These are phyloP conservation scores for Vigna mungo DNA, from an alignment of 306 rosid genomes.

Conservation along the genomic window DNA sequence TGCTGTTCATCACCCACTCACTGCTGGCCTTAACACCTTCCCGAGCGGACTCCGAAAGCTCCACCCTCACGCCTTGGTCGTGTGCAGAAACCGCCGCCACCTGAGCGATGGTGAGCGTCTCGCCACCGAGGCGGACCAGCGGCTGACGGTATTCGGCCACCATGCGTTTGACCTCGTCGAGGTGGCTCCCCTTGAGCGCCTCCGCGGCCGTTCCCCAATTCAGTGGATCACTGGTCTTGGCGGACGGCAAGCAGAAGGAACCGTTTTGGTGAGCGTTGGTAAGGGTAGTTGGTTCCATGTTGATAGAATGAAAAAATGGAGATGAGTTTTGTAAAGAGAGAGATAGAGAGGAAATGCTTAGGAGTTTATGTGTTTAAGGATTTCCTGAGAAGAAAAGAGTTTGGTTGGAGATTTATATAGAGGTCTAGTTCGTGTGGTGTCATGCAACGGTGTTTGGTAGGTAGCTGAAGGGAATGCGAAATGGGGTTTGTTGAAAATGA, in stretches of 20 bases:
- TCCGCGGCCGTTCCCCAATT: slow-evolving; percentile 80
- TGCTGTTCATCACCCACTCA: slow-evolving; percentile 88
- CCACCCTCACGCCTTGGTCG: slow-evolving; percentile 53
- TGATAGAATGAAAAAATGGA: background rate
- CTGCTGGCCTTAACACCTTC: slow-evolving; percentile 91
- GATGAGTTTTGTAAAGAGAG: background rate
- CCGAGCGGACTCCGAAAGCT: slow-evolving; percentile 70
- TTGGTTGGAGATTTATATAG: background rate
- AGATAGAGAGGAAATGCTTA: background rate
- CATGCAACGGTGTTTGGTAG: background rate
- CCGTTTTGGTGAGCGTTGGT: slow-evolving; percentile 48
- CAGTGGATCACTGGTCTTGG: slow-evolving; percentile 56
- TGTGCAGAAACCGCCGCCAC: slow-evolving; percentile 79
- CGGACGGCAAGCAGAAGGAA: slow-evolving; percentile 46
- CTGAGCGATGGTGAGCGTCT: slow-evolving; percentile 75
- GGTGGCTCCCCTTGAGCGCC: slow-evolving; percentile 73
- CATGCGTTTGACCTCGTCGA: slow-evolving; percentile 91
- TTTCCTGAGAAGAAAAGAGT: background rate
- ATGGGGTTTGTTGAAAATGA: background rate
- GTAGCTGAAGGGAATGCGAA: background rate
- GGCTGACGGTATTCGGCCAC: slow-evolving; percentile 76
- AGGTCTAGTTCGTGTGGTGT: background rate
- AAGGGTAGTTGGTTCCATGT: slow-evolving; percentile 52
- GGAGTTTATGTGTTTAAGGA: background rate
- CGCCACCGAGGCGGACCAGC: slow-evolving; percentile 70